These are phyloP conservation scores for Ensete ventricosum DNA, from an alignment of 176 grass and related monocot genomes.

Conservation along the genomic window DNA sequence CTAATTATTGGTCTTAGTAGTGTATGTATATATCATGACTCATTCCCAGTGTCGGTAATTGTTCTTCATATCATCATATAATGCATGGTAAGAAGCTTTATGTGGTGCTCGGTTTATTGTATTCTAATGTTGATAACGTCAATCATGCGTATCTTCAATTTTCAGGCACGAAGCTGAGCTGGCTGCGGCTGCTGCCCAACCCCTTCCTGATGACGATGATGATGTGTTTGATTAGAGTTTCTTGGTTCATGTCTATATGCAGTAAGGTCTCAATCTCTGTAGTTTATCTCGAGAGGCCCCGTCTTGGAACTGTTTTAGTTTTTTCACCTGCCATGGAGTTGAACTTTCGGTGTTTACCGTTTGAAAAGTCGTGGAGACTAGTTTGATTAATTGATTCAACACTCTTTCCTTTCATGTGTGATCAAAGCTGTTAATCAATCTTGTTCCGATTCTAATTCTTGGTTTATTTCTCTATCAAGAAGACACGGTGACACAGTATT, in stretches of 20 bases:
- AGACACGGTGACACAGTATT: too few relatives aligned
- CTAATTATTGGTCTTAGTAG: too few relatives aligned
- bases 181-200: constrained; percentile 14
- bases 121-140: too few relatives aligned
- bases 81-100: too few relatives aligned
- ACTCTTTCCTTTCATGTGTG: not conserved
- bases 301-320: not conserved
- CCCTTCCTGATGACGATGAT: constrained; percentile 23
- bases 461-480: not conserved
- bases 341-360: not conserved
- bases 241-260: not conserved
- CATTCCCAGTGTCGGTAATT: too few relatives aligned
- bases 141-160: not conserved
- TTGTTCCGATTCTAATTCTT: not conserved
- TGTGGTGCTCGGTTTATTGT: too few relatives aligned
- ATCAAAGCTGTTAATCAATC: not conserved
- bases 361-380: not conserved
- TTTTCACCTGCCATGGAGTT: not conserved
- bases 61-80: too few relatives aligned
- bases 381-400: not conserved
- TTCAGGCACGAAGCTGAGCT: constrained; percentile 20
- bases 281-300: not conserved
- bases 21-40: too few relatives aligned
- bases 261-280: not conserved
- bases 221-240: constrained; percentile 20